A percentile compares a stretch with the other conserved stretches of the same genome.
Conservation (phyloP, 129 eudicot genomes). For the Chrysanthemum makinoi region DNA sequence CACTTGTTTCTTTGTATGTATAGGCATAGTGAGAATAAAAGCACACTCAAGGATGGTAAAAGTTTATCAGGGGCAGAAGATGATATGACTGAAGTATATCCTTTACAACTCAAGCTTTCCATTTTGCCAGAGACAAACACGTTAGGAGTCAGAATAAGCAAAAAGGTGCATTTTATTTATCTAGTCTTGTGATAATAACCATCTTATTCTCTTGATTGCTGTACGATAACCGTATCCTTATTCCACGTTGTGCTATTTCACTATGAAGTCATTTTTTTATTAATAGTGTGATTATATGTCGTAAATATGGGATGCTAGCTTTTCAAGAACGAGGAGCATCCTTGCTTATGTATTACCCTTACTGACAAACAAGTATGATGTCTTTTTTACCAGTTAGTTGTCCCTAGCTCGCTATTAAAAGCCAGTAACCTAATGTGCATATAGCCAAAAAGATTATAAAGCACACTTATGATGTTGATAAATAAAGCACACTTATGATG, state of each 20-base stretch:
- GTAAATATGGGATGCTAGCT: no score
- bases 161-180: conserved; percentile 57
- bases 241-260: conserved; percentile 3
- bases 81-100: conserved; percentile 94
- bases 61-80: conserved; percentile 56
- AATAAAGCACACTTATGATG: no score
- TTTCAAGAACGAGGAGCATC: no score
- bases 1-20: conserved; percentile 5
- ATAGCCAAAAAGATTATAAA: neutral
- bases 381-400: no score
- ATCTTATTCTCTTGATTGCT: neutral
- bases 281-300: no score
- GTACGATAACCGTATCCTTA: conserved; percentile 1
- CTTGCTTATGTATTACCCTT: no score
- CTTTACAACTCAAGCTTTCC: conserved; percentile 88
- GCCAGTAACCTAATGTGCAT: neutral
- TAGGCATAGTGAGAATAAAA: conserved; percentile 84
- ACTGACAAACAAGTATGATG: no score
- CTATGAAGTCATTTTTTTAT: neutral
- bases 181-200: neutral
- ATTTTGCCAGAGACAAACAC: conserved; percentile 64
- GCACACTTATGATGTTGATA: neutral
- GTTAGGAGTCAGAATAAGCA: conserved; percentile 76
- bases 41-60: conserved; percentile 48
- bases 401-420: no score